Evolutionary conservation across 106 monocot species (phyloP).

Genomic region (Hemerocallis citrina): DNA sequence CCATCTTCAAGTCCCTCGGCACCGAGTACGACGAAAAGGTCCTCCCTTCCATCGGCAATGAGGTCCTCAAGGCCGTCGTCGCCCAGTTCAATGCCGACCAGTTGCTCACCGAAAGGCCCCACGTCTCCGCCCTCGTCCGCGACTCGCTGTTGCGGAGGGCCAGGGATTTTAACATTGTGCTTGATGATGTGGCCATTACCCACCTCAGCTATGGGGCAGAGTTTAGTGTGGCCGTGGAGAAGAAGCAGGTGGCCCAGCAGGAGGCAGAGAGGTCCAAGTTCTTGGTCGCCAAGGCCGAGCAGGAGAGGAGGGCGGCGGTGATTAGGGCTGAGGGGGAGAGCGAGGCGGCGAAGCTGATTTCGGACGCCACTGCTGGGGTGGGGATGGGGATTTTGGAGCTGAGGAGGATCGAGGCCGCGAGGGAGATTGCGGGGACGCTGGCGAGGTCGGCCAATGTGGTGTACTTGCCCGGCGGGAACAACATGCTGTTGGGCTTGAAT

Average conservation of each 20-base stretch:
- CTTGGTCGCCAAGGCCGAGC: constrained; percentile 51
- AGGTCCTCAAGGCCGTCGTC: constrained; percentile 62
- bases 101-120: constrained; percentile 63
- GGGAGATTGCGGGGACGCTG: constrained; percentile 59
- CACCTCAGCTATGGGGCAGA: constrained; percentile 51
- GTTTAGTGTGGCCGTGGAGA: constrained; percentile 61
- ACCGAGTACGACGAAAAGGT: constrained; percentile 93
- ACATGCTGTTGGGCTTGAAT: constrained; percentile 54
- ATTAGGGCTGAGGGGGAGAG: constrained; percentile 71
- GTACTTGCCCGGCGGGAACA: constrained; percentile 49
- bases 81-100: constrained; percentile 83
- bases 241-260: constrained; percentile 93
- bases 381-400: constrained; percentile 57
- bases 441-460: constrained; percentile 42
- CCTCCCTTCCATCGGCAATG: constrained; percentile 84
- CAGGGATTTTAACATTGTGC: constrained; percentile 50
- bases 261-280: constrained; percentile 74
- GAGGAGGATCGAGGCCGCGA: constrained; percentile 69
- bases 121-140: constrained; percentile 50
- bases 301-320: constrained; percentile 57
- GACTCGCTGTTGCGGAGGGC: constrained; percentile 41
- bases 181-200: constrained; percentile 71
- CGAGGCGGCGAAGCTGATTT: constrained; percentile 49
- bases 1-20: constrained; percentile 80
- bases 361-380: constrained; percentile 40